phyloP scores from a whole-genome alignment of 257 asterid species.

The Solanum stenotomum region DNA sequence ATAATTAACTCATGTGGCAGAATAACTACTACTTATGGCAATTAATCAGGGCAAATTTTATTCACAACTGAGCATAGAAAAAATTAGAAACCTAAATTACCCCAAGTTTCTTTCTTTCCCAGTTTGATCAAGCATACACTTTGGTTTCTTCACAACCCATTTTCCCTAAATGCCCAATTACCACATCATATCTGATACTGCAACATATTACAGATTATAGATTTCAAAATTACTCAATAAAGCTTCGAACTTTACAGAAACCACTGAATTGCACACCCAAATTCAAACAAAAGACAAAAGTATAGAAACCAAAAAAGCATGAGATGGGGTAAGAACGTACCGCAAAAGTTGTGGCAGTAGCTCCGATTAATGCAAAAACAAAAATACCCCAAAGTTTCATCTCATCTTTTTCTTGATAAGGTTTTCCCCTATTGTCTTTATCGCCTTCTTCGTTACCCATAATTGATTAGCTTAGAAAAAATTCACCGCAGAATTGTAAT shows the following conservation, averaged over 20 bases:
- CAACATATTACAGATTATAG: not conserved
- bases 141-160: not conserved
- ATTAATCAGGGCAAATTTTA: not conserved
- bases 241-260: not conserved
- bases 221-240: not conserved
- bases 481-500: not conserved
- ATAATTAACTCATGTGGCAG: not conserved
- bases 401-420: constrained; percentile 31
- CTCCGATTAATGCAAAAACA: constrained; percentile 69
- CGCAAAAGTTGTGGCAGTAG: constrained; percentile 68
- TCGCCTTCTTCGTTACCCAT: not conserved
- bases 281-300: not conserved
- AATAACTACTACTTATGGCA: not conserved
- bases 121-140: not conserved
- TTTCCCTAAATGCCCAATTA: not conserved
- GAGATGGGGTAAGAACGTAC: constrained; percentile 30
- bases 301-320: not conserved
- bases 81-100: not conserved
- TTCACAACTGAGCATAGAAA: not conserved
- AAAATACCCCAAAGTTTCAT: constrained; percentile 53
- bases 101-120: not conserved
- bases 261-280: not conserved
- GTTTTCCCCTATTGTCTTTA: constrained; percentile 29
- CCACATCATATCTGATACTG: not conserved
- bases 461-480: not conserved